Base-by-base conservation (phyloP, 495 filamentous ascomycete genomes). In the Trichoderma virens region DNA sequence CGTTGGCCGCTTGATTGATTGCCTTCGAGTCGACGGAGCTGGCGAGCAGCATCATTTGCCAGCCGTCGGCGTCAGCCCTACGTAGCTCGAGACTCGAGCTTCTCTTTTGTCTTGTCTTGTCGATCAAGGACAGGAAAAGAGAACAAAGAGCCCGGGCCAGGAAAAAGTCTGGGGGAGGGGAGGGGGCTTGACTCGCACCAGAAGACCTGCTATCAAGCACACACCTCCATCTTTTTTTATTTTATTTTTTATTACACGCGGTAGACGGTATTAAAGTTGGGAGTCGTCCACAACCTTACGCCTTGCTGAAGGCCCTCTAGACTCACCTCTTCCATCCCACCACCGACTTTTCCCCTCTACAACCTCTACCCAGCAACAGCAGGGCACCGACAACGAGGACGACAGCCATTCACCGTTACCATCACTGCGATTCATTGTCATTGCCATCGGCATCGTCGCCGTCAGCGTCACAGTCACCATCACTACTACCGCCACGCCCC, bases 181-280 rank as follows among this genome's bases (percentile, higher is more conserved):
- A 54, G 47, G 51, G 51, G 51, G 25, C 25, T 56, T 30, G 51
- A 56, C 51, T 56, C 51, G 51, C 51, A 56, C 51, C 51, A 56
- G 28, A n/a, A 3, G 20, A 27, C 6, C 28, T 30, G 23, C 14
- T 3, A 23, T 47, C n/a, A n/a, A n/a, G n/a, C 2, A 18, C 43
- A 20, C 32, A 35, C 32, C 32, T 35, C 32, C 32, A 4, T 35
- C 32, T 4, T 35, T 11, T 35, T 11, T 35, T 4, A 35, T 35
- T 35, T 11, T 35, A 35, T 11, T 35, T 35, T 35, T 35, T 35
- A 11, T 5, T 35, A 35, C 32, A 35, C 11, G 43, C 43, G 5
- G 43, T 18, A 20, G 43, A 7, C 43, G 18, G 43, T 47, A 47
- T 47, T 47, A 47, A 47, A 47, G 43, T 23, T 47, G 43, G 43